phyloP scores from a whole-genome alignment of 129 eudicot genomes.

The Flaveria bidentis region DNA sequence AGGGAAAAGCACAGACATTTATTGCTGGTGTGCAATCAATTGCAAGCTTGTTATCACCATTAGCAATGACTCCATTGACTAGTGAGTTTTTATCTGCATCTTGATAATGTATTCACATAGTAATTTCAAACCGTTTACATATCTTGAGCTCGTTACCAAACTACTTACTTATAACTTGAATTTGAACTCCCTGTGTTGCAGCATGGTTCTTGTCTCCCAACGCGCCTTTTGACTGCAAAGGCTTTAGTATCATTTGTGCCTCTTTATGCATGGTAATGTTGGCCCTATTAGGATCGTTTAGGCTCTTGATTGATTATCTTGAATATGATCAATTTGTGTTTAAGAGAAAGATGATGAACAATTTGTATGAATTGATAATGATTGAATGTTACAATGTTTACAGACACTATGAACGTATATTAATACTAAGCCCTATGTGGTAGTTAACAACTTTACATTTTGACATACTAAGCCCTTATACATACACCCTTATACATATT shows the following conservation, averaged over 20 bases:
- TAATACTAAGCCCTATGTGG: no score
- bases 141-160: neutral
- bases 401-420: no score
- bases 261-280: slow-evolving; percentile 70
- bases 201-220: slow-evolving; percentile 83
- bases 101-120: neutral
- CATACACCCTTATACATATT: no score
- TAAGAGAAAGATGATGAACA: no score
- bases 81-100: slow-evolving; percentile 49
- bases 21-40: slow-evolving; percentile 92
- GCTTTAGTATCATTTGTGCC: slow-evolving; percentile 78
- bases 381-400: no score
- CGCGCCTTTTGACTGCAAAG: slow-evolving; percentile 95
- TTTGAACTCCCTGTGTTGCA: slow-evolving; percentile 36
- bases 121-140: neutral
- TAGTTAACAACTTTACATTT: no score
- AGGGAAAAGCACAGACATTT: slow-evolving; percentile 97
- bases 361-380: no score
- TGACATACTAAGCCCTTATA: no score
- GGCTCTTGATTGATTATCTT: no score
- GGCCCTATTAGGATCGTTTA: no score
- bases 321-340: no score
- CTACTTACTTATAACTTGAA: neutral
- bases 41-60: slow-evolving; percentile 84
- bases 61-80: slow-evolving; percentile 90